Base-by-base conservation (phyloP, 495 filamentous ascomycete genomes). In the Trichocladium antarcticum region DNA sequence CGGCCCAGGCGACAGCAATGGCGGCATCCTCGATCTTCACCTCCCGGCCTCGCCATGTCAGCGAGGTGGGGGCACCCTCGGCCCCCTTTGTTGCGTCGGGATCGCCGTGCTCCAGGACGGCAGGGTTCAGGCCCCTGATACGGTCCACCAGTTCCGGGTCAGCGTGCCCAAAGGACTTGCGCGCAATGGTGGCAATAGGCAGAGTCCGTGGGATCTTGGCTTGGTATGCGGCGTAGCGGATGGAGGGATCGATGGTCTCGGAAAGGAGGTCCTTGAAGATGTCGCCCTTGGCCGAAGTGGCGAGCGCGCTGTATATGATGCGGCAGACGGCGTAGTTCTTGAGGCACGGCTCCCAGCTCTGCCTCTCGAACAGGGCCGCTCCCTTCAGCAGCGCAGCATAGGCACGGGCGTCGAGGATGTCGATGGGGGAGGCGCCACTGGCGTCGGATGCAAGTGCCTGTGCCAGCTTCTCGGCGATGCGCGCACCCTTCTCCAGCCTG, bases 151-250 rank as follows among this genome's bases (percentile, higher is more conserved):
- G 66, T 5, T 78, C 67, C 1, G 71, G 57, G 56, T 88, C 74
- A 11, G 72, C 75, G 46, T 53, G 71, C 10, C 83, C 79, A 67
- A 96, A 84, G 51, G 83, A 77, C 51, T 82, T 80, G 51, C 81
- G 80, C 5, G 89, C 82, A 46, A 97, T 81, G 5, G 79, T 76
- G 1, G 84, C 72, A 31, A 93, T 80, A 10, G 88, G 82, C 48
- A 85, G 78, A 7, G 85, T 93, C 16, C 92, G 78, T 0, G 90
- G 83, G 7, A 93, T 72, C 59, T 88, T 85, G 63, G 83, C 69
- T 61, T 95, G 86, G 66, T 97, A 97, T 5, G 93, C 89, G 3
- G 87, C 88, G 66, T 90, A 97, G 42, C 89, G 81, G 53, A 97
- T 84, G 48, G 89, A 95, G 6, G 90, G 89, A 58, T 99, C 93